Percentiles rank a stretch among this genome's conserved stretches.
phyloP scores from a whole-genome alignment of 257 asterid genomes.

The Scutellaria minor region DNA sequence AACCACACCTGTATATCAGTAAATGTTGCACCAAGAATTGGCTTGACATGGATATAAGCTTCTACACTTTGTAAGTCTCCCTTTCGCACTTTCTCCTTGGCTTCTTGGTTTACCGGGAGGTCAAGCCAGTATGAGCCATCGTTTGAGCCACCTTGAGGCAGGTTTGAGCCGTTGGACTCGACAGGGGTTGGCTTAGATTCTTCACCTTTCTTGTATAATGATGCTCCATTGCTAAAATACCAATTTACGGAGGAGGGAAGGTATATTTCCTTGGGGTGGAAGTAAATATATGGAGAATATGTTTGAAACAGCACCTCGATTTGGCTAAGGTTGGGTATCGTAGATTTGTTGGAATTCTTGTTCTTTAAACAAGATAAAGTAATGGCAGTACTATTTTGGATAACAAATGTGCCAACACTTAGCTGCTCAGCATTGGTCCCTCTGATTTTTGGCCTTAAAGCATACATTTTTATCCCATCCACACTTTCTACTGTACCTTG shows the following conservation, averaged over 20 bases:
- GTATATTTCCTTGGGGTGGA: constrained; percentile 72
- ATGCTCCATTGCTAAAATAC: constrained; percentile 69
- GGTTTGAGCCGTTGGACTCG: constrained; percentile 64
- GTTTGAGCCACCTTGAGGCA: constrained; percentile 77
- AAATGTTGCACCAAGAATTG: constrained; percentile 67
- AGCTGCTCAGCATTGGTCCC: constrained; percentile 57
- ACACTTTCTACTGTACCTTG: constrained; percentile 32
- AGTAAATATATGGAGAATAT: constrained; percentile 70
- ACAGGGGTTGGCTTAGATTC: constrained; percentile 60
- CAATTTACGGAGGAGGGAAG: constrained; percentile 81
- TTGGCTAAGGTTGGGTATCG: constrained; percentile 63
- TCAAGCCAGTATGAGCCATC: constrained; percentile 80
- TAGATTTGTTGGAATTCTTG: constrained; percentile 46
- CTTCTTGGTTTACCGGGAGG: constrained; percentile 55
- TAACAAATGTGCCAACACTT: constrained; percentile 53
- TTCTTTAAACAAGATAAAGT: constrained; percentile 69
- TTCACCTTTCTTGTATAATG: constrained; percentile 55
- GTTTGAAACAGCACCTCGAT: constrained; percentile 49
- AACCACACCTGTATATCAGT: constrained; percentile 85
- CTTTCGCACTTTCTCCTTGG: constrained; percentile 41
- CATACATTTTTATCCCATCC: constrained; percentile 44
- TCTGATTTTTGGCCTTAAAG: constrained; percentile 58
- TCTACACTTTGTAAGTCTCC: constrained; percentile 67
- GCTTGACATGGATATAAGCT: constrained; percentile 74
- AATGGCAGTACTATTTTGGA: constrained; percentile 31